Evolutionary conservation across 768 basidiomycete genomes (phyloP).

Genomic region (Xanthoconium purpureum): DNA sequence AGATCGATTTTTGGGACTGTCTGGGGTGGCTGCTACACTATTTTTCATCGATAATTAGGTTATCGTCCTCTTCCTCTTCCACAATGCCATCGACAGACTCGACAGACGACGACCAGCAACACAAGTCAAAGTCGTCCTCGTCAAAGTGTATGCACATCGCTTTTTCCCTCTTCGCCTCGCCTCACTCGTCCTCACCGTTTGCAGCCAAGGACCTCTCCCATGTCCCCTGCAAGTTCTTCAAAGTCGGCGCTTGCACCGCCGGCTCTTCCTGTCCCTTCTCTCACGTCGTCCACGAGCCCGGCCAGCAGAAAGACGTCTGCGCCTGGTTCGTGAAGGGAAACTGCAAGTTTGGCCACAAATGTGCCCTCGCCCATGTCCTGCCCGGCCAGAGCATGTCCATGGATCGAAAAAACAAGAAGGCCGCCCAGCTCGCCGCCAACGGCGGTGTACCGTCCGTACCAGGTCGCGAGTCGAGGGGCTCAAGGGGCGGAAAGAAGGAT

Average conservation of each 20-base stretch:
- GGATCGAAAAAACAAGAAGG: constrained; percentile 97
- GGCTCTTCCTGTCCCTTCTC: constrained; percentile 96
- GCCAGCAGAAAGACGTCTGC: constrained; percentile 76
- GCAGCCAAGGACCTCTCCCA: constrained; percentile 89
- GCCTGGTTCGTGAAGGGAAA: constrained; percentile 95
- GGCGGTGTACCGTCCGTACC: constrained; percentile 34
- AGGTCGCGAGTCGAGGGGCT: constrained; percentile 29
- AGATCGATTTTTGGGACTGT: no score
- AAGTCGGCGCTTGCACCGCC: constrained; percentile 90
- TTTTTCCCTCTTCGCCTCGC: neutral
- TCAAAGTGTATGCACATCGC: constrained; percentile 30
- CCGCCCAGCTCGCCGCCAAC: constrained; percentile 67
- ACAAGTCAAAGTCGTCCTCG: constrained; percentile 27
- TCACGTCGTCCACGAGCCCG: constrained; percentile 69
- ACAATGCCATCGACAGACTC: neutral
- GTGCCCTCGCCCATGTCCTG: constrained; percentile 90
- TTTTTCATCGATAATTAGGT: no score
- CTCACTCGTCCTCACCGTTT: neutral
- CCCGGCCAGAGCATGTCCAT: constrained; percentile 93
- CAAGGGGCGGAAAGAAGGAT: constrained; percentile 40
- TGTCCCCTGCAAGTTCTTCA: constrained; percentile 98
- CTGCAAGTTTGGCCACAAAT: constrained; percentile 77
- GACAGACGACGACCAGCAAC: constrained; percentile 15
- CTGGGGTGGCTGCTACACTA: no score
- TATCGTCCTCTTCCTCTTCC: no score